phyloP scores from a whole-genome alignment of 805 yeast species.

The Spathaspora gorwiae region DNA sequence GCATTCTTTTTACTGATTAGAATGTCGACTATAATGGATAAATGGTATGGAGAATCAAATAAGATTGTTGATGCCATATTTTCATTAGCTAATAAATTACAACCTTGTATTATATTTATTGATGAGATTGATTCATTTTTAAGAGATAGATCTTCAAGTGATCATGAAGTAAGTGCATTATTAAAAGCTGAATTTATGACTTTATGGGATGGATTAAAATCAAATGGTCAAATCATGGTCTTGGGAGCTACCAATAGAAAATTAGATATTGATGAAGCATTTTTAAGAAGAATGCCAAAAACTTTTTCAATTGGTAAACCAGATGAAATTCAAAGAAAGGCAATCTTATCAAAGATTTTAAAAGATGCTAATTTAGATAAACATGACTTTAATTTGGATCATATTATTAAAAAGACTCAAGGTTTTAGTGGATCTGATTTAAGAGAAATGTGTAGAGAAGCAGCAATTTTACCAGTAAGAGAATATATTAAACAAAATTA shows the following conservation, averaged over 20 bases:
- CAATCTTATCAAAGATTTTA: constrained; percentile 67
- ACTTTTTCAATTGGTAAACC: constrained; percentile 79
- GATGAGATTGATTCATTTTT: constrained; percentile 95
- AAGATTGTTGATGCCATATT: constrained; percentile 91
- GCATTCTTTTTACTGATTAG: constrained; percentile 88
- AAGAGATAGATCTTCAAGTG: constrained; percentile 76
- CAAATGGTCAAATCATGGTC: constrained; percentile 76
- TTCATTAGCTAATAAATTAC: constrained; percentile 80
- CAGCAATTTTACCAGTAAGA: constrained; percentile 83
- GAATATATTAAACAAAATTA: constrained; percentile 69
- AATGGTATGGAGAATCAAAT: constrained; percentile 96
- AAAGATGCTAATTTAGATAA: constrained; percentile 58
- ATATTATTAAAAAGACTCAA: constrained; percentile 57
- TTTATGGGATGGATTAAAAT: constrained; percentile 86
- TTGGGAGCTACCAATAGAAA: constrained; percentile 95
- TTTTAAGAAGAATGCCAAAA: constrained; percentile 89
- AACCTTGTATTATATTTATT: constrained; percentile 91
- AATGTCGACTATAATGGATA: constrained; percentile 93
- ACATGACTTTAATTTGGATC: constrained; percentile 52
- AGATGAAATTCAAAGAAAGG: constrained; percentile 55
- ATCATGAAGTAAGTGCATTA: constrained; percentile 94
- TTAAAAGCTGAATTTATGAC: constrained; percentile 97
- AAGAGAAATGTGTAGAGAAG: constrained; percentile 87
- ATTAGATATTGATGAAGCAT: constrained; percentile 86
- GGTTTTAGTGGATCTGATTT: constrained; percentile 84